Evolutionary conservation across 225 moss, liverwort and hornwort genomes (phyloP).

Genomic region (Thuidium tamariscinum): DNA sequence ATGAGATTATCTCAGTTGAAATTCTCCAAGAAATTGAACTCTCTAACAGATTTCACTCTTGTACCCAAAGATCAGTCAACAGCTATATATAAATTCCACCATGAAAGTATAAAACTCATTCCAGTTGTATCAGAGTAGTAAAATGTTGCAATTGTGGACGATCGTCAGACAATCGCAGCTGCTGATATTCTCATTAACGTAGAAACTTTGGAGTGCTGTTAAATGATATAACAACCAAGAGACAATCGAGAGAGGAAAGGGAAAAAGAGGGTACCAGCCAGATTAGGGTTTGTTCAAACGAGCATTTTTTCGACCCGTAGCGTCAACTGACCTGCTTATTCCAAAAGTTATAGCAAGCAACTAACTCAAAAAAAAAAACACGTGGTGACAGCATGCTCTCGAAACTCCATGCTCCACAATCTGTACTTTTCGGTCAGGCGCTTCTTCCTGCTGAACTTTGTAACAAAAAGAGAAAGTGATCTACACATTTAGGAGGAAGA

Average conservation of each 20-base stretch:
- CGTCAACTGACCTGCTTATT: not conserved
- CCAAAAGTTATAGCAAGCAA: not conserved
- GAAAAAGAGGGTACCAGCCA: not conserved
- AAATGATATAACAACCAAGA: not conserved
- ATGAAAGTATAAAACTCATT: not conserved
- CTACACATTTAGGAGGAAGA: not conserved
- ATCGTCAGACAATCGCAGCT: not conserved
- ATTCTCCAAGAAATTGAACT: not conserved
- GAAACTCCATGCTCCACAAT: not conserved
- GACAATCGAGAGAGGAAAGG: not conserved
- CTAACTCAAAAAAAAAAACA: not conserved
- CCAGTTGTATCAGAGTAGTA: not conserved
- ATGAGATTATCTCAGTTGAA: not conserved
- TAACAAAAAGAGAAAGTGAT: not conserved
- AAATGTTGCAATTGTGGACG: not conserved
- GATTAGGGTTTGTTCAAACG: not conserved
- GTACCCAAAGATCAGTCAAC: not conserved
- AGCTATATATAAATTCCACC: not conserved
- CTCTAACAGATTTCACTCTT: not conserved
- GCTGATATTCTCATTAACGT: not conserved
- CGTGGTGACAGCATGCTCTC: not conserved
- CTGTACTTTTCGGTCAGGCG: not conserved
- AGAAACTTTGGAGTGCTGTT: not conserved
- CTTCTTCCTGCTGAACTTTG: not conserved
- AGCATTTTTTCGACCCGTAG: not conserved